Percentiles rank a stretch among this genome's conserved stretches.
Conservation (phyloP, 805 yeast genomes). For the Myxozyma neotropica region DNA sequence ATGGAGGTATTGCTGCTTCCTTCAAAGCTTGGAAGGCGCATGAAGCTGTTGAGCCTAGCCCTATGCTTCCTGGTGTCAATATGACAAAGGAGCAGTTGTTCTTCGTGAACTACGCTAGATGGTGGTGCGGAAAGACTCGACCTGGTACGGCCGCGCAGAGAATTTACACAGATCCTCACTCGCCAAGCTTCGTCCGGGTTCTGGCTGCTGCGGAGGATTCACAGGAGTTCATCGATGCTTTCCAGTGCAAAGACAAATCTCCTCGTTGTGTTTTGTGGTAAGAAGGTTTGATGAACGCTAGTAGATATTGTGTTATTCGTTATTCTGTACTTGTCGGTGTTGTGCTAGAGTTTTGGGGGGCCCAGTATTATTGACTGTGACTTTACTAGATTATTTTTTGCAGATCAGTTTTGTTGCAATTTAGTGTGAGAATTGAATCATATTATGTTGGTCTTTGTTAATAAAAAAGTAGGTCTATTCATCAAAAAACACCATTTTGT, state of each 20-base stretch:
- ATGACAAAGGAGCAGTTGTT: conserved; percentile 31
- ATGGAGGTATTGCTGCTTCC: conserved; percentile 34
- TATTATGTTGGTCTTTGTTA: too few species aligned
- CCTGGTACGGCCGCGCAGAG: conserved; percentile 34
- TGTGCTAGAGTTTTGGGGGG: too few species aligned
- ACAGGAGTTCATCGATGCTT: conserved; percentile 33
- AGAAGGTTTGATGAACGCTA: too few species aligned
- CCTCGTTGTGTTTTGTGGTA: conserved; percentile 42
- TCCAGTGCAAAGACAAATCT: conserved; percentile 30
- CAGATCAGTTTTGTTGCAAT: too few species aligned
- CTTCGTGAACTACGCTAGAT: conserved; percentile 31
- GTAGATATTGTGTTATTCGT: background rate
- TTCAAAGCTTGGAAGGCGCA: conserved; percentile 31
- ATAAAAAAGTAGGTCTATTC: too few species aligned
- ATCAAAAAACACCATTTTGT: too few species aligned
- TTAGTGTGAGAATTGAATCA: too few species aligned
- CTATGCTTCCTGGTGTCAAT: conserved; percentile 31
- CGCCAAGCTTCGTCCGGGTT: conserved; percentile 33
- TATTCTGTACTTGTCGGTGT: background rate
- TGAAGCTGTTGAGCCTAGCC: conserved; percentile 19
- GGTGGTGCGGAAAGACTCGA: conserved; percentile 34
- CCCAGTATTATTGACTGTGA: too few species aligned
- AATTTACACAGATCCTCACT: conserved; percentile 33
- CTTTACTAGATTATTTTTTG: too few species aligned
- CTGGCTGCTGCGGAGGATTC: conserved; percentile 32